Base-by-base conservation (phyloP, 768 basidiomycete species). In the Kondoa subrosea region DNA sequence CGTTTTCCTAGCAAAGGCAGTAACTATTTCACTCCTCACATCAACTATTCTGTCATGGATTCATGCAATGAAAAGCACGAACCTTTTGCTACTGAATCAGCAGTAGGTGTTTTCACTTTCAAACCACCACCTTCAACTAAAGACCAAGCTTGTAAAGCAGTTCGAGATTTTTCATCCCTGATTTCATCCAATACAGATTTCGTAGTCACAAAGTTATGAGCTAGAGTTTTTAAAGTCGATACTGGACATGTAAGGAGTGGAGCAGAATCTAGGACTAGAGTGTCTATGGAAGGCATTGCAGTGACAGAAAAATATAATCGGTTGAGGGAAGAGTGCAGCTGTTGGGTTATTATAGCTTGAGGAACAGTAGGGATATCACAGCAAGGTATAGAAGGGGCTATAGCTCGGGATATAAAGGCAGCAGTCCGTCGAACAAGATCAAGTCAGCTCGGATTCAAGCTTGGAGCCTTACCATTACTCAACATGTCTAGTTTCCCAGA, bases 161-260 rank as follows among this genome's bases (percentile, higher is more conserved):
- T 91, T 86, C 91, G 79, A 2, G 90, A 90, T 27, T 85, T 85
- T 76, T 82, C 85, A 78, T 96, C 93, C 76, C 88, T 86, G 71
- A 99, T 79, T 77, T 99, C 95, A 2, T 84, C 81, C 32, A 97
- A 79, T 8, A 97, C 92, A 72, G 91, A 87, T 0, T 91, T 91
- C 0, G 89, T 87, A 3, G 91, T 93, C 69, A 88, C 78, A 76
- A 87, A 97, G 34, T 83, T 83, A 71, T 86, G 82, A 25, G 95
- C 89, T 30, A 97, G 79, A 14, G 91, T 90, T n/a, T 89, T 82
- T 8, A 97, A 82, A 0, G 92, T 90, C 1, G 76, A 73, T 21
- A 71, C 34, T 0, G 71, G 70, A 1, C 71, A 69, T 1, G 69
- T 69, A n/a, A 97, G 84, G 0, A 96, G 80, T 1, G 93, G 92